A percentile compares a stretch with the other conserved stretches of the same genome.
Conservation (phyloP, 2,329 filamentous ascomycete species). For the Davidsoniella neocaledoniae region DNA sequence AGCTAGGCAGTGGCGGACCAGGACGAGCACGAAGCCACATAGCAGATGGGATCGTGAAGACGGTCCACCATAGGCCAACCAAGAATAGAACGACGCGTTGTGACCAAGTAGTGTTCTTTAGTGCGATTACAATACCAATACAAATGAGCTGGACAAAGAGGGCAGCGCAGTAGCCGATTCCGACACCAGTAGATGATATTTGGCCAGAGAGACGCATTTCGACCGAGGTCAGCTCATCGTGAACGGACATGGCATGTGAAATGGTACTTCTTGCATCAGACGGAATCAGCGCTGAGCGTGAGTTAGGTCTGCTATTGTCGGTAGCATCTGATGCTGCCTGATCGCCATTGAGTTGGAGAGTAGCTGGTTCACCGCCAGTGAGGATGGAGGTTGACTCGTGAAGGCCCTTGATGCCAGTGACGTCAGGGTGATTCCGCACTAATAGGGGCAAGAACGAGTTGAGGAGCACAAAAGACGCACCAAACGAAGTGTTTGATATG, state of each 20-base stretch:
- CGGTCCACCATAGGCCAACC: slow-evolving; percentile 81
- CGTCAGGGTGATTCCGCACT: slow-evolving; percentile 63
- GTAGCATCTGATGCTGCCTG: slow-evolving; percentile 8
- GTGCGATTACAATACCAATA: slow-evolving; percentile 57
- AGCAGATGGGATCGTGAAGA: slow-evolving; percentile 77
- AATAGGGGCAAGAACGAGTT: slow-evolving; percentile 90
- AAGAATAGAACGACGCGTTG: slow-evolving; percentile 74
- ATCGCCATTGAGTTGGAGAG: neutral
- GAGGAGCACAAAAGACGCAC: slow-evolving; percentile 83
- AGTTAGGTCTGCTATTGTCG: slow-evolving; percentile 19
- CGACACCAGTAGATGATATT: slow-evolving; percentile 84
- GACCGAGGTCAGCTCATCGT: slow-evolving; percentile 15
- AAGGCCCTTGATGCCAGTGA: slow-evolving; percentile 5
- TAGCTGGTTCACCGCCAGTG: neutral
- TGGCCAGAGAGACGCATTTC: slow-evolving; percentile 73
- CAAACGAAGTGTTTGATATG: slow-evolving; percentile 83
- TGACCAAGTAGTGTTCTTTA: slow-evolving; percentile 66
- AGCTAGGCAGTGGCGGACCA: slow-evolving; percentile 54
- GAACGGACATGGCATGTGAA: slow-evolving; percentile 1
- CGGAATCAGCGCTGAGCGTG: slow-evolving; percentile 31
- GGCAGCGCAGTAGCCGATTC: slow-evolving; percentile 80
- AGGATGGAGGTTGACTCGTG: neutral
- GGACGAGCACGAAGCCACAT: slow-evolving; percentile 78
- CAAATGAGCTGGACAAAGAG: slow-evolving; percentile 69
- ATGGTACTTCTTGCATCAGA: slow-evolving; percentile 14